Conservation (phyloP, 2,329 filamentous ascomycete species). For the Chrysosporium keratinophilum region DNA sequence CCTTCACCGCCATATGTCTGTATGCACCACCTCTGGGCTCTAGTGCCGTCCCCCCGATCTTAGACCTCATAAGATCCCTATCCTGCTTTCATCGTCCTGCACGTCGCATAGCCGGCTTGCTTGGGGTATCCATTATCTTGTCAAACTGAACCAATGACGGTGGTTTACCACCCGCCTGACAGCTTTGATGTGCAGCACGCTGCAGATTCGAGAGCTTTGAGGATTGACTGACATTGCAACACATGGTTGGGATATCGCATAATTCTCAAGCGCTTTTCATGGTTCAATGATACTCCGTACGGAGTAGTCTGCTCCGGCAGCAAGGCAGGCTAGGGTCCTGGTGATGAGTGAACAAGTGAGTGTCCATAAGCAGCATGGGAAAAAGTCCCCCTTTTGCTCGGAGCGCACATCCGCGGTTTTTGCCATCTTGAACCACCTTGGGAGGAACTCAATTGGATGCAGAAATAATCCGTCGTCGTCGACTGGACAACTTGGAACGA, state of each 20-base stretch:
- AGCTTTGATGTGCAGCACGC: neutral
- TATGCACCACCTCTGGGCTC: neutral
- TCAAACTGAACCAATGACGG: neutral
- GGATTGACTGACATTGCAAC: neutral
- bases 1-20: slow-evolving; percentile 2
- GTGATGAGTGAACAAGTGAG: no score
- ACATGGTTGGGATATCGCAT: neutral
- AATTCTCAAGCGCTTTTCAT: no score
- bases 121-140: neutral
- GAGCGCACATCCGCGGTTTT: neutral
- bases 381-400: neutral
- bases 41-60: neutral
- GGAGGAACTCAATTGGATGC: neutral
- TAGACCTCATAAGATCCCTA: neutral
- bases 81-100: neutral
- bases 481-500: neutral
- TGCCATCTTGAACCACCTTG: neutral
- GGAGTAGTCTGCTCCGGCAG: no score
- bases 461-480: neutral
- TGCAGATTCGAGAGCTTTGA: neutral
- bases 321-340: no score
- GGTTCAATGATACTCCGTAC: no score
- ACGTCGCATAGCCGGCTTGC: neutral
- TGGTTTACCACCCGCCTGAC: neutral
- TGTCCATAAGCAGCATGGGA: no score